Conservation (phyloP, 1,284 basidiomycete genomes). For the Pyrrhoderma noxium region DNA sequence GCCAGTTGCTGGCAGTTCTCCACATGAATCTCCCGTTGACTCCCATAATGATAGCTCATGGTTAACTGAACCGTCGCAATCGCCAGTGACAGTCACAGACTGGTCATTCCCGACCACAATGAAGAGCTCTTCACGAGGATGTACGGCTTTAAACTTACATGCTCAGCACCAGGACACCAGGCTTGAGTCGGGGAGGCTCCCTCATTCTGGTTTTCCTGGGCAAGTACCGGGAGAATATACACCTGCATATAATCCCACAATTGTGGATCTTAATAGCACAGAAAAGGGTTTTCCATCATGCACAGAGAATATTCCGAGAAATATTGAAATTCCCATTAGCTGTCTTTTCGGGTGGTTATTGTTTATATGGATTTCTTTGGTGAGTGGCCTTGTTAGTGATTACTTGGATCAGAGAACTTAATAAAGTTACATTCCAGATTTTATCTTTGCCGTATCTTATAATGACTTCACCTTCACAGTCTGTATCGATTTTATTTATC, state of each 20-base stretch:
- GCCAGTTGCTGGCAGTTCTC: not conserved
- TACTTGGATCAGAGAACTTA: conserved; percentile 54
- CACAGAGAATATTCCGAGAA: conserved; percentile 26
- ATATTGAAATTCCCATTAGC: not conserved
- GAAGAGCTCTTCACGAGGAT: conserved; percentile 26
- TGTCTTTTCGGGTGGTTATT: conserved; percentile 39
- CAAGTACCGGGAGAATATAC: too few relatives aligned
- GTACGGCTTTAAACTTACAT: conserved; percentile 33
- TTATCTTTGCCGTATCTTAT: conserved; percentile 55
- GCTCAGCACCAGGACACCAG: too few relatives aligned
- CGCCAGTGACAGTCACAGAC: conserved; percentile 47
- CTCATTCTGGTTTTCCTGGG: too few relatives aligned
- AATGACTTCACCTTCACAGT: conserved; percentile 32
- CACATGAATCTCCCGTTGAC: conserved; percentile 18
- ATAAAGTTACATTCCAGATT: conserved; percentile 34
- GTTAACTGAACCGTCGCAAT: conserved; percentile 56
- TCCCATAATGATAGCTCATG: conserved; percentile 51
- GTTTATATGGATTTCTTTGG: not conserved
- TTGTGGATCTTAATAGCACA: conserved; percentile 33
- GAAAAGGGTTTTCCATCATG: conserved; percentile 39
- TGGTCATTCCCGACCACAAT: conserved; percentile 58
- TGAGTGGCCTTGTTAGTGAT: conserved; percentile 33
- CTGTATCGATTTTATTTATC: conserved; percentile 42
- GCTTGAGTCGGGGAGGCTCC: too few relatives aligned
- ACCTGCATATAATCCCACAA: too few relatives aligned